Conservation (phyloP, 257 asterid species). For the Solanum ossicruentum region DNA sequence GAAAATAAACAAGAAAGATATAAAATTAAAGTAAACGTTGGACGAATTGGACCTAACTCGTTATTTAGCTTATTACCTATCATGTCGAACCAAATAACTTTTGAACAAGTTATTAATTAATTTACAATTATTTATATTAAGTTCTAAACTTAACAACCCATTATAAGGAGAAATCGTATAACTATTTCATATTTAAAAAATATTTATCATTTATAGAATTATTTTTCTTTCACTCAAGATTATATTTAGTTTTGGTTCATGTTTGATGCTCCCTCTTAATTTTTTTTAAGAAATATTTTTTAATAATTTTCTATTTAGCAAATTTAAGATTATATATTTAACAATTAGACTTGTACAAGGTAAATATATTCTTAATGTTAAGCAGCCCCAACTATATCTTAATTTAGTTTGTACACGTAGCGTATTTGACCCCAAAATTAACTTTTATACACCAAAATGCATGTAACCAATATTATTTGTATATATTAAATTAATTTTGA, state of each 20-base stretch:
- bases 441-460: not conserved
- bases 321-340: not conserved
- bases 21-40: not conserved
- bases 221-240: not conserved
- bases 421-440: not conserved
- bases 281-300: too few relatives aligned
- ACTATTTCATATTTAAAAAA: too few relatives aligned
- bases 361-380: not conserved
- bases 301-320: too few relatives aligned
- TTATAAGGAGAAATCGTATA: too few relatives aligned
- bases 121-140: too few relatives aligned
- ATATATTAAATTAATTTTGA: too few relatives aligned
- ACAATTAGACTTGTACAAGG: not conserved
- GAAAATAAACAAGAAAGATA: not conserved
- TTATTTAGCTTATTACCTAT: too few relatives aligned
- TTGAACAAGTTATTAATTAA: too few relatives aligned
- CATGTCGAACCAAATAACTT: not conserved
- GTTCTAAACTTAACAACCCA: too few relatives aligned
- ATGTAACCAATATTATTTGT: not conserved
- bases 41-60: not conserved
- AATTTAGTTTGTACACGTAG: not conserved
- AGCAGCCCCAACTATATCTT: not conserved
- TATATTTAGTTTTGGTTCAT: too few relatives aligned
- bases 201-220: too few relatives aligned
- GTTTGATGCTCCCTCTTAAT: too few relatives aligned